phyloP scores from a whole-genome alignment of 2,329 filamentous ascomycete genomes.

The Verruconis gallopava region DNA sequence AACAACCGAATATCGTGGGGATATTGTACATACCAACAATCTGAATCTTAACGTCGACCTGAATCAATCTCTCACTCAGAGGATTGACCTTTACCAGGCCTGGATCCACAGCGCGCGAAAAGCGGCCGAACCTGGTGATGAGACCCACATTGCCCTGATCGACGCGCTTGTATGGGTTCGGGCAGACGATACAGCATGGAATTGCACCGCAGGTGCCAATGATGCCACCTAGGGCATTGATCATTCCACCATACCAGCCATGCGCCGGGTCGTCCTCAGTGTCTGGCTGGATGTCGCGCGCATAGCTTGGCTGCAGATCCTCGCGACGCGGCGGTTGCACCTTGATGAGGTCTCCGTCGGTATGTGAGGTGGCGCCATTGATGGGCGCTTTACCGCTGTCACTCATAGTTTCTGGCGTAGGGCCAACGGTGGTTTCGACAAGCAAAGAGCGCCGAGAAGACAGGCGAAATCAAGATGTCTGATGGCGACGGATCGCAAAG shows the following conservation, averaged over 20 bases:
- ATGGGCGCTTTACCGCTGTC: constrained; percentile 13
- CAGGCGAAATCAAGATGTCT: too few species aligned
- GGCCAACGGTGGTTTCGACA: too few species aligned
- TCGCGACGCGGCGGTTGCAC: constrained; percentile 72
- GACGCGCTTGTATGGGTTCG: constrained; percentile 92
- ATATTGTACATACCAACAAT: constrained; percentile 50
- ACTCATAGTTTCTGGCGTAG: constrained; percentile 5
- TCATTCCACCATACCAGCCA: constrained; percentile 85
- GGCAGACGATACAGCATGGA: constrained; percentile 82
- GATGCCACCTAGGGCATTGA: constrained; percentile 59
- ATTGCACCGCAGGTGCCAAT: constrained; percentile 75
- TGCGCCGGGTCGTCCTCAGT: constrained; percentile 56
- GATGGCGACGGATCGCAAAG: too few species aligned
- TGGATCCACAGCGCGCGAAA: constrained; percentile 91
- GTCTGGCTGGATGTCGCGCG: constrained; percentile 48
- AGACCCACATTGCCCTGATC: constrained; percentile 88
- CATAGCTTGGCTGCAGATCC: constrained; percentile 76
- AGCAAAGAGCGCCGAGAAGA: too few species aligned
- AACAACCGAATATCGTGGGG: background rate
- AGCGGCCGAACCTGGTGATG: constrained; percentile 88
- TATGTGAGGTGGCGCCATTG: constrained; percentile 13
- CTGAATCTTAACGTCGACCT: constrained; percentile 98
- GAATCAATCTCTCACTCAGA: constrained; percentile 74
- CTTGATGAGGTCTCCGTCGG: constrained; percentile 29
- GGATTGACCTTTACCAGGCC: constrained; percentile 97